A percentile compares a stretch with the other conserved stretches of the same genome.
Conservation (phyloP, 805 yeast genomes). For the Helenozyma baotianmanensis region DNA sequence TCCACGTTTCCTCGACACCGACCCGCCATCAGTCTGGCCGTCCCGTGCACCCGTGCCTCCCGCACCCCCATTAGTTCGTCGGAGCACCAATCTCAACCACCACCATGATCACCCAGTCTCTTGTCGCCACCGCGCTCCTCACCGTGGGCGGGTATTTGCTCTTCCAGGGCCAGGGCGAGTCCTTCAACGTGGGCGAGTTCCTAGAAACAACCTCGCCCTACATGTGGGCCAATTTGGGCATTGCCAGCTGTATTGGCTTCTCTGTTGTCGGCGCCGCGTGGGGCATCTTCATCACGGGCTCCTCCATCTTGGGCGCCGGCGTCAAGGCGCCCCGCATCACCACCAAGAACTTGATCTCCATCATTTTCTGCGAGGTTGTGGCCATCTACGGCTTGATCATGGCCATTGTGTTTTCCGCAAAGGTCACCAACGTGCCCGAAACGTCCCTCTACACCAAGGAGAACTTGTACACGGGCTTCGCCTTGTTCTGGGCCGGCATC, state of each 20-base stretch:
- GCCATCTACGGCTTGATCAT: constrained; percentile 97
- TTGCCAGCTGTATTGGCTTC: constrained; percentile 85
- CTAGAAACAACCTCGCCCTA: constrained; percentile 85
- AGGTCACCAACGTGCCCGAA: constrained; percentile 64
- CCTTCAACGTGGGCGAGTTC: constrained; percentile 87
- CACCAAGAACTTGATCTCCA: constrained; percentile 91
- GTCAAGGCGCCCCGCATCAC: constrained; percentile 96
- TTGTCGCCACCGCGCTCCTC: constrained; percentile 29
- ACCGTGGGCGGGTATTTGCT: constrained; percentile 57
- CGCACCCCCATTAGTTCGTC: constrained; percentile 4
- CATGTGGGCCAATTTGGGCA: constrained; percentile 94
- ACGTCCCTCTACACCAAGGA: constrained; percentile 68
- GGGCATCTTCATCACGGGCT: constrained; percentile 96
- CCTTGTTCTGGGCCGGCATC: constrained; percentile 96
- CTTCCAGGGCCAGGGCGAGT: constrained; percentile 89
- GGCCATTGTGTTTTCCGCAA: constrained; percentile 95
- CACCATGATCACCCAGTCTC: constrained; percentile 15
- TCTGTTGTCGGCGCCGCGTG: constrained; percentile 98
- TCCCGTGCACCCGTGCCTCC: constrained; percentile 10
- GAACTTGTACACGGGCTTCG: constrained; percentile 89
- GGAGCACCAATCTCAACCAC: constrained; percentile 6
- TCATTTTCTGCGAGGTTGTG: constrained; percentile 98
- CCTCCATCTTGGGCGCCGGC: constrained; percentile 95
- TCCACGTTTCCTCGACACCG: no score
- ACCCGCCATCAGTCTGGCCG: no score